Evolutionary conservation across 805 yeast genomes (phyloP).

Genomic region (Cyberlindnera veronae): DNA sequence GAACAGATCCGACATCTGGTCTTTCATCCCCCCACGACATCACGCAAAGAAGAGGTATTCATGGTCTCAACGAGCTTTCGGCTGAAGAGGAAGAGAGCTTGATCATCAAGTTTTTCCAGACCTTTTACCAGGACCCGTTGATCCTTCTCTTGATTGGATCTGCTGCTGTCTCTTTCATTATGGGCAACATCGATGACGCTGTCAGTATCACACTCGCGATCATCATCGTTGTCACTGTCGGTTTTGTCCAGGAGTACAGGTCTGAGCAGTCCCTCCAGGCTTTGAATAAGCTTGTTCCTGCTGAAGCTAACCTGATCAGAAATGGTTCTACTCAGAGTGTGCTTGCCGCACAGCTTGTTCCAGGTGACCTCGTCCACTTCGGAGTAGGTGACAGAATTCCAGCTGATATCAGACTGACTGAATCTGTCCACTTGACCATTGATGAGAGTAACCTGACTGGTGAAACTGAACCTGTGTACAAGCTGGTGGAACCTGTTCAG

Average conservation of each 20-base stretch:
- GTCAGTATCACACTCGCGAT: conserved; percentile 91
- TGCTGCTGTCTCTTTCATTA: conserved; percentile 77
- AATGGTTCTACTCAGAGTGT: conserved; percentile 76
- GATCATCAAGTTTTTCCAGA: conserved; percentile 66
- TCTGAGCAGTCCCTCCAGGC: conserved; percentile 95
- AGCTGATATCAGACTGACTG: conserved; percentile 83
- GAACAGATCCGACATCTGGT: conserved; percentile 60
- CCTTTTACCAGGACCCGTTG: conserved; percentile 87
- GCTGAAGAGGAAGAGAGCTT: conserved; percentile 75
- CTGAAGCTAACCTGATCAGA: conserved; percentile 90
- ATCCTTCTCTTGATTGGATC: conserved; percentile 86
- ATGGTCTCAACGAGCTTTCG: conserved; percentile 79
- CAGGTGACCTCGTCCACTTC: conserved; percentile 92
- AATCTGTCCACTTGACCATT: conserved; percentile 73
- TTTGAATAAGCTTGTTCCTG: conserved; percentile 88
- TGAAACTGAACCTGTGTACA: conserved; percentile 84
- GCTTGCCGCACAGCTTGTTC: conserved; percentile 83
- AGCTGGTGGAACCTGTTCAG: conserved; percentile 45
- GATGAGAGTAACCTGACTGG: conserved; percentile 97
- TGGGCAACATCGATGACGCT: conserved; percentile 98
- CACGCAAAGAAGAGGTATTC: conserved; percentile 60
- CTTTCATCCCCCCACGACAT: conserved; percentile 68
- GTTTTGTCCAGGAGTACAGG: conserved; percentile 95
- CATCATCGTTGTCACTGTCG: conserved; percentile 90
- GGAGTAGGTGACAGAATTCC: conserved; percentile 94